A percentile compares a stretch with the other conserved stretches of the same genome.
These are phyloP conservation scores for Gillenia trifoliata DNA, from an alignment of 306 rosid genomes.

Conservation along the genomic window DNA sequence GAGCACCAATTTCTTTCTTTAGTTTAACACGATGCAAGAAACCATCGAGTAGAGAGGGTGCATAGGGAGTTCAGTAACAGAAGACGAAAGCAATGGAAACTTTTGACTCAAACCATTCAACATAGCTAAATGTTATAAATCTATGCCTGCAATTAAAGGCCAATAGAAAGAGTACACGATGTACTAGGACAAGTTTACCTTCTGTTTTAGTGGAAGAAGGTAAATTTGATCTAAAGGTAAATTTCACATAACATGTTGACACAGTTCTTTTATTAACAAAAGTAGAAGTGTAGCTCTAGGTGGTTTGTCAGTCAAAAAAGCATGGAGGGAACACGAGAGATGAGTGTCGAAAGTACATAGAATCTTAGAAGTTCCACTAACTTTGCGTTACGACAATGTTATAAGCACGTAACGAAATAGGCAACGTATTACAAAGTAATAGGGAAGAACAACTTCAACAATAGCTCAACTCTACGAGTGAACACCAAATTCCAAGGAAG, in stretches of 20 bases:
- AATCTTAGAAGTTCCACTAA: neutral
- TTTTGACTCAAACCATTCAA: too few species aligned
- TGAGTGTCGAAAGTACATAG: neutral
- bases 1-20: neutral
- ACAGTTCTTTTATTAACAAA: neutral
- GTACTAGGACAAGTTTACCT: neutral
- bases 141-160: neutral
- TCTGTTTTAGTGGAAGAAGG: neutral
- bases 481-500: neutral
- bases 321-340: neutral
- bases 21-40: neutral
- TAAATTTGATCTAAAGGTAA: too few species aligned
- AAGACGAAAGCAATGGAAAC: neutral
- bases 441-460: neutral
- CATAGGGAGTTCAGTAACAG: neutral
- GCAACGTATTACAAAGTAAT: neutral
- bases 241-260: neutral
- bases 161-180: neutral
- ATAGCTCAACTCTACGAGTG: neutral
- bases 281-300: neutral
- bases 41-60: neutral
- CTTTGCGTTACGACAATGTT: neutral
- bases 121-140: neutral
- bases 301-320: neutral
- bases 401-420: neutral